Evolutionary conservation across 768 basidiomycete genomes (phyloP).

Genomic region (Kwoniella dendrophila): DNA sequence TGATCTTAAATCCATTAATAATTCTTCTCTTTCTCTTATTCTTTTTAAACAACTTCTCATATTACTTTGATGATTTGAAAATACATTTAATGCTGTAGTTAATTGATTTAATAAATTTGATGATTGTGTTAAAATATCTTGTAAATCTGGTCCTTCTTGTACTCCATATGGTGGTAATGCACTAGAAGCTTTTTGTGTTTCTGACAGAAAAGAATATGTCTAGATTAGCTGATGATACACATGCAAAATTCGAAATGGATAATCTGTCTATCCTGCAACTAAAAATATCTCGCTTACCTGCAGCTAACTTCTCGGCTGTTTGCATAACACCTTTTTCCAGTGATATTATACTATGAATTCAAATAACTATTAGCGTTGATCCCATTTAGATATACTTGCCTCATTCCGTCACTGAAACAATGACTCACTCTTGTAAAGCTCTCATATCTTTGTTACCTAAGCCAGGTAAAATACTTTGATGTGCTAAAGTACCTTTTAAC

Average conservation of each 20-base stretch:
- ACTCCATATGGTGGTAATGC: constrained; percentile 54
- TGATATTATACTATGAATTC: constrained; percentile 73
- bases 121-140: constrained; percentile 72
- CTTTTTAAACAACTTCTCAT: constrained; percentile 76
- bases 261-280: too few relatives aligned
- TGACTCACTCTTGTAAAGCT: constrained; percentile 70
- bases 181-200: constrained; percentile 47
- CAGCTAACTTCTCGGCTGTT: constrained; percentile 40
- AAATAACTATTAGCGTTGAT: too few relatives aligned
- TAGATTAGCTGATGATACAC: not conserved
- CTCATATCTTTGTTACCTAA: constrained; percentile 75
- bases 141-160: constrained; percentile 57
- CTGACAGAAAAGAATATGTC: too few relatives aligned
- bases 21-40: constrained; percentile 81
- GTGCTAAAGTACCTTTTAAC: constrained; percentile 63
- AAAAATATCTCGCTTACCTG: constrained; percentile 24
- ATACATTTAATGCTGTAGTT: constrained; percentile 67
- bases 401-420: not conserved
- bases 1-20: constrained; percentile 72
- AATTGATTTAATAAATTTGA: constrained; percentile 69
- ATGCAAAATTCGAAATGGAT: not conserved
- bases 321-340: constrained; percentile 78
- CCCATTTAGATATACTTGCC: too few relatives aligned
- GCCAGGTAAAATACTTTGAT: constrained; percentile 79
- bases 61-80: constrained; percentile 69